Base-by-base conservation (phyloP, 225 moss, liverwort and hornwort genomes). In the Sphagnum tenellum region DNA sequence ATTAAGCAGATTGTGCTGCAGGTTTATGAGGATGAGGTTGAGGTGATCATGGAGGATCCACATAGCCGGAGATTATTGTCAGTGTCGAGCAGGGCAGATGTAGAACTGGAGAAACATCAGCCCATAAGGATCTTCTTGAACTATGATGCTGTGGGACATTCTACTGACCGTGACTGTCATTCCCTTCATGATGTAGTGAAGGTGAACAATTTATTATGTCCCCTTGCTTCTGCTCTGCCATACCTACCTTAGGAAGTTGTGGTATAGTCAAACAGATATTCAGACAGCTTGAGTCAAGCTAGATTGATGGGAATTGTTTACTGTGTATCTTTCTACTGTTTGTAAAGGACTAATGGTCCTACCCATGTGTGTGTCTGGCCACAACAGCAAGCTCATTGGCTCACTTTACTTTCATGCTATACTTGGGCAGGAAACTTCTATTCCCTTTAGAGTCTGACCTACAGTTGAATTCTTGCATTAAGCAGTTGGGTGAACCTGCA, bases 121-220 rank as follows among this genome's bases (percentile, higher is more conserved):
- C 76, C 90, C 8, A 85, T 90, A 9, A 67, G 90, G 69, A 90
- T 90, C 48, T 90, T 88, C 49, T 67, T 90, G 2, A 88, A 90
- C 56, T 90, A 90, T 44, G 90, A 90, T 54, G 90, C 90, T 4
- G 90, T 90, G 14, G 90, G 90, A 14, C 90, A 86, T 73, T 87
- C 90, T 3, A 78, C 85, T 5, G 90, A 90, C 55, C 75, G 90
- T 67, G 90, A 90, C 71, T 90, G 90, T 63, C 82, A 73, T 3
- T 65, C 76, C 9, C 75, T 82, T 50, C 85, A 88, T 11, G 85
- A 85, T 60, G 63, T 90, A 62, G 90, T 90, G 57, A 90, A 88
- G 83, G 87, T 87, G 64, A 57, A 73, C 52, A 6, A 46, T 45
- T 12, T 29, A 29, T 29, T 29, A 29, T 29, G 29, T 29, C 29